Base-by-base conservation (phyloP, 228 moss, liverwort and hornwort species). In the Sphagnum magellanicum region DNA sequence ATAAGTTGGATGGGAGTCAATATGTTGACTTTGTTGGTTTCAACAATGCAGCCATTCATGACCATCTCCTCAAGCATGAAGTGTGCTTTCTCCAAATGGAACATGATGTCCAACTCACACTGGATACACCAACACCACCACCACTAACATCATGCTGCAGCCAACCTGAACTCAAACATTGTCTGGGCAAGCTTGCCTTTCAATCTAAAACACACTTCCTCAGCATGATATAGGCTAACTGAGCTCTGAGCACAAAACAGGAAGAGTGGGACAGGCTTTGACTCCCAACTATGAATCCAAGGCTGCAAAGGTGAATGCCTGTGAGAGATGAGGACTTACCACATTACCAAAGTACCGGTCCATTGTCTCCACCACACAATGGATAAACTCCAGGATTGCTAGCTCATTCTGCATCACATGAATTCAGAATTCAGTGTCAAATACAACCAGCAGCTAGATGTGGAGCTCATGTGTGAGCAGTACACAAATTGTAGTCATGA, bases 61-160 rank as follows among this genome's bases (percentile, higher is more conserved):
- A 95, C 87, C 94, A 95, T 95, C 82, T 95, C 94, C 74, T 95
- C 94, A 0, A 95, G 87, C 94, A 91, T 95, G 63, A 91, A 95
- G 73, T 95, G 94, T 7, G 90, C 94, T 73, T 90, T 91, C 79
- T 95, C 94, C 52, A 91, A 78, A 77, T 95, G 91, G 73, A 88
- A 91, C 94, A 95, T 95, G 69, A 95, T 91, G 79, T 95, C 94
- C 84, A 95, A 79, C 73, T 95, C 94, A 73, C 92, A 95, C 90
- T 91, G 81, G 51, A 61, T 11, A 47, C 69, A 79, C 63, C 50
- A 32, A 0, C 32, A 32, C 32, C 32, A 32, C 32, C 32, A 32
- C 32, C 32, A 32, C 32, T 32, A 32, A 32, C 32, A 32, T 32
- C 32, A 32, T 32, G 32, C 32, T 32, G 32, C 32, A 32, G 32